Base-by-base conservation (phyloP, 441 rosid genomes). In the Populus hybrid region DNA sequence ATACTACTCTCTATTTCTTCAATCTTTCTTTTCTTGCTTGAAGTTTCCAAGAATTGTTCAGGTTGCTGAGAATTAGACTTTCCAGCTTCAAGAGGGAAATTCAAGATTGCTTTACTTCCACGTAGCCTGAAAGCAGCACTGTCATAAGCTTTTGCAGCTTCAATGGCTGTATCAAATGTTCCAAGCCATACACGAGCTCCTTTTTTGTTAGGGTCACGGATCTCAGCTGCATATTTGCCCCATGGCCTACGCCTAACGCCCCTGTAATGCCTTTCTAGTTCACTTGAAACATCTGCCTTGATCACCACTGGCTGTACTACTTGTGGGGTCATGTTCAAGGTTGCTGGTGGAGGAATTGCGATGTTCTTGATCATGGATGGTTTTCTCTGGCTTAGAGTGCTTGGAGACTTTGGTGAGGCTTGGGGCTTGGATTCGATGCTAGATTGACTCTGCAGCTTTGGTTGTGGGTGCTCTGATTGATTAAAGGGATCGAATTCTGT, bases 221-320 rank as follows among this genome's bases (percentile, higher is more conserved):
- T 94, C 84, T 94, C 98, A 50, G 98, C 97, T 2, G 92, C 98
- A 90, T 94, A 94, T 84, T 94, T 94, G 11, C 98, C 98, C 98
- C 98, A 94, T 7, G 98, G 93, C 76, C 98, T 79, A 79, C 93
- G 96, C 24, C 98, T 85, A 35, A 94, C 98, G 4, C 98, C 98
- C 83, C 92, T 91, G 86, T 94, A 94, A 66, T 90, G 97, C 79
- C 70, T 85, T 36, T 83, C 82, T 64, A 85, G 68, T 21, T 12
- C 78, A 12, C 3, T 21, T 23, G 70, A 14, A 29, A 56, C 35
- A 2, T 61, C 29, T 20, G 7, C 18, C 9, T 73, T 76, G 24
- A 9, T 79, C 53, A 65, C 76, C 72, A 63, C 24, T 21, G 21
- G 64, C 65, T 31, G 78, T 24, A 68, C 70, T 74, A 38, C 70